Evolutionary conservation across 1,284 basidiomycete genomes (phyloP), one percentile per base, ranked within the genome.

Genomic region (Omphalotus olearius): DNA sequence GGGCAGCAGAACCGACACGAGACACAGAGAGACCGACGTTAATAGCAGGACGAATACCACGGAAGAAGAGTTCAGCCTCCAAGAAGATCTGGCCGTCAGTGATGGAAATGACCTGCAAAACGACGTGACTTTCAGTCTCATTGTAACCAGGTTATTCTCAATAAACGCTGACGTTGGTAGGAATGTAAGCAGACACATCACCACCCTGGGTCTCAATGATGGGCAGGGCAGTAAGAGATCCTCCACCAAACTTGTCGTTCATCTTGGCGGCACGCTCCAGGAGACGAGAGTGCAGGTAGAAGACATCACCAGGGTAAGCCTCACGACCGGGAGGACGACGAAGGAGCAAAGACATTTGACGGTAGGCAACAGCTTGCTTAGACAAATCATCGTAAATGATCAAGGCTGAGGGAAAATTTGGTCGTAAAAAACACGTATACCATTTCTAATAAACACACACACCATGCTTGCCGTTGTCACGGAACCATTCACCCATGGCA

Each of bases 401-500:
- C 67, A 98, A 84, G 64, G 96, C 88, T 89, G 56, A 0, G 45
- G 28, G 56, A 45, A 38, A 38, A 16, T 40, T 51, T 11, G 65
- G 57, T 14, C 53, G 17, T 40, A 63, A 35, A 62, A 59, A 45
- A 45, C 26, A 45, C 38, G 28, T 37, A 36, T 39, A 20, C 53
- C 55, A 16, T 6, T 16, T 6, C 39, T 43, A 25, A 37, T 36
- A 14, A 20, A 30, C 50, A n/a, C 38, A 65, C 81, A 51, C 63
- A 87, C 87, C 84, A 64, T 90, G 88, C 75, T 92, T 96, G 80
- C 93, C 94, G 73, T 99, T 98, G 80, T 99, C 96, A 80, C 96
- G 93, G 96, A 99, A 99, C 96, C 96, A 99, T 80, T 99, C 96
- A 73, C 96, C 96, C 91, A 99, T 99, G 67, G 96, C 95, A 75